A percentile compares a stretch with the other conserved stretches of the same genome.
These are phyloP conservation scores for Colletotrichum sp. DNA, from an alignment of 2,329 filamentous ascomycete genomes.

Conservation along the genomic window DNA sequence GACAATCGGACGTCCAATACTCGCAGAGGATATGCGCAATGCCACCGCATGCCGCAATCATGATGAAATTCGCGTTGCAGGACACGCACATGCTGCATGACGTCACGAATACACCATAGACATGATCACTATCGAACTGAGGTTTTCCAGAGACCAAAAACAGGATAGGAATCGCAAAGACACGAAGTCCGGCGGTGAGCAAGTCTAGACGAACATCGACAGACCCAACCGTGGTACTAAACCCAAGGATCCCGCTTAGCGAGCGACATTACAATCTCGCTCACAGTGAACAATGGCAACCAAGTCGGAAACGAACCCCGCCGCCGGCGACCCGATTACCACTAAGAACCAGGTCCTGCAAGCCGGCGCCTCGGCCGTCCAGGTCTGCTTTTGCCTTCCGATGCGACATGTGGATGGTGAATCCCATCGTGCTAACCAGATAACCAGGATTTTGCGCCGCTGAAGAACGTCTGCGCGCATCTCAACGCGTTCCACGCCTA, in stretches of 20 bases:
- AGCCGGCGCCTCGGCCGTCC: slow-evolving; percentile 63
- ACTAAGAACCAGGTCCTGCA: slow-evolving; percentile 63
- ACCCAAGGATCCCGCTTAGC: not conserved
- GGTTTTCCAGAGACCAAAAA: not conserved
- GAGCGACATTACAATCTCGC: not conserved
- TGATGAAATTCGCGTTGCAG: not conserved
- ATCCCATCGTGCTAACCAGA: not conserved
- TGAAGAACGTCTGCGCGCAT: slow-evolving; percentile 80
- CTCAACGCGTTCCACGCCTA: slow-evolving; percentile 89
- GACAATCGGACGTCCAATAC: not conserved
- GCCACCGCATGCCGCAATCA: not conserved
- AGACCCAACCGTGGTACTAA: not conserved
- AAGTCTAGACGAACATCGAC: not conserved
- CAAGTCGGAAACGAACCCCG: slow-evolving; percentile 20
- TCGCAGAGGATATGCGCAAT: not conserved
- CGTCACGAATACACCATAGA: not conserved
- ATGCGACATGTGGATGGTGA: not conserved
- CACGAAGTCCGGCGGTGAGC: not conserved
- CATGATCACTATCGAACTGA: not conserved
- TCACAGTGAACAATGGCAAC: slow-evolving; percentile 1
- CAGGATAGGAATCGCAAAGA: not conserved
- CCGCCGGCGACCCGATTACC: slow-evolving; percentile 53
- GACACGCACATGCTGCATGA: not conserved
- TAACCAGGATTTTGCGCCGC: slow-evolving; percentile 67
- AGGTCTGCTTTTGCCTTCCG: slow-evolving; percentile 40